These are phyloP conservation scores for Prunus persica DNA, from an alignment of 306 rosid species.

Conservation along the genomic window DNA sequence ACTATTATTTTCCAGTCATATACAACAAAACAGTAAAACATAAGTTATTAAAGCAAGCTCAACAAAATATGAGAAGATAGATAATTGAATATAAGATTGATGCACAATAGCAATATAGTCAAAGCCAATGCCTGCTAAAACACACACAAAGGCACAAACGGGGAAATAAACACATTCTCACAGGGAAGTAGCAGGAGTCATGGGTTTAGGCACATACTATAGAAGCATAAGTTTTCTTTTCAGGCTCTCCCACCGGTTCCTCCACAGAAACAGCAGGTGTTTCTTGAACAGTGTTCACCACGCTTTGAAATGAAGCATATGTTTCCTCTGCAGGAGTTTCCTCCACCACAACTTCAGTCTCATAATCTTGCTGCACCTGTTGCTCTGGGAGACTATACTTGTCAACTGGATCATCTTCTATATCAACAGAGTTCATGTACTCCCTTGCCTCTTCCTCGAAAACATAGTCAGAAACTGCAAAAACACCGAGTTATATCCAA, in stretches of 20 bases:
- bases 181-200: not conserved
- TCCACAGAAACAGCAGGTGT: conserved; percentile 45
- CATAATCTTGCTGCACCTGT: conserved; percentile 59
- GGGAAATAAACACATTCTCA: not conserved
- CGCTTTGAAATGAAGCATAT: conserved; percentile 41
- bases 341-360: conserved; percentile 71
- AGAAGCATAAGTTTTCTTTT: conserved; percentile 84
- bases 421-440: conserved; percentile 59
- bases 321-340: conserved; percentile 68
- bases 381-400: conserved; percentile 88
- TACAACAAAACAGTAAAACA: not conserved
- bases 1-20: conserved; percentile 44
- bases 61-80: not conserved
- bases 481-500: conserved; percentile 23
- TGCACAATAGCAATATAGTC: not conserved
- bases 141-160: not conserved
- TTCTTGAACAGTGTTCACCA: conserved; percentile 45
- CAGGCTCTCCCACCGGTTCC: conserved; percentile 72
- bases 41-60: not conserved
- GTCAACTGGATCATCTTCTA: conserved; percentile 85
- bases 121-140: not conserved
- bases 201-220: conserved; percentile 52
- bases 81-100: not conserved
- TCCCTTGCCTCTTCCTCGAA: conserved; percentile 85
- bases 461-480: conserved; percentile 63